Percentiles rank a stretch among this genome's conserved stretches.
Evolutionary conservation across 352 stramenopile genomes (phyloP).

Genomic region (Globisporangium nodosum): DNA sequence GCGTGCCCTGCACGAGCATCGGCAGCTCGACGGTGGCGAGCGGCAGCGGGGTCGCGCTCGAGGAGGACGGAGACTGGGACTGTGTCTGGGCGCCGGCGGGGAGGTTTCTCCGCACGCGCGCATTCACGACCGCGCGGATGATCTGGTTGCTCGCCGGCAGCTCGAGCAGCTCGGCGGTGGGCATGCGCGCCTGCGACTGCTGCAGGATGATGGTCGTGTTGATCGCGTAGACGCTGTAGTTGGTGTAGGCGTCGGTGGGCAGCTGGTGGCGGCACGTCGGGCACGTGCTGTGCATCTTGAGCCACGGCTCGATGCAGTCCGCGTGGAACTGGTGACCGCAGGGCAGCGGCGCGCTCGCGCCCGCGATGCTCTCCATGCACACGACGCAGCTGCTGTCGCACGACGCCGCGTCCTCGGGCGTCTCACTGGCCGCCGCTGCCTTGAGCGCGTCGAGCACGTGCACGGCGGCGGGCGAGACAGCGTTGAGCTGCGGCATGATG

Average conservation of each 20-base stretch:
- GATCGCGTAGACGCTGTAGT: constrained; percentile 87
- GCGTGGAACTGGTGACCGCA: constrained; percentile 79
- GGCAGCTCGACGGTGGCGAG: constrained; percentile 38
- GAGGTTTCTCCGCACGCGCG: constrained; percentile 62
- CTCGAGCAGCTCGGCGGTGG: constrained; percentile 69
- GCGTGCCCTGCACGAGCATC: constrained; percentile 41
- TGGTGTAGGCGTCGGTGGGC: constrained; percentile 69
- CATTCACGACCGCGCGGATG: constrained; percentile 83
- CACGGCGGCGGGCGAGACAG: constrained; percentile 64
- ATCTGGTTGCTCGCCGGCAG: constrained; percentile 81
- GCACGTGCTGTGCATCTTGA: constrained; percentile 73
- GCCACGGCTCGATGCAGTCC: constrained; percentile 71
- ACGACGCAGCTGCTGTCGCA: constrained; percentile 54
- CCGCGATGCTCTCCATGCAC: constrained; percentile 71
- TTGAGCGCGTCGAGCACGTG: constrained; percentile 61
- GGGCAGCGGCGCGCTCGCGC: constrained; percentile 53
- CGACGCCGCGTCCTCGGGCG: constrained; percentile 19
- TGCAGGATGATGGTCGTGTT: constrained; percentile 89
- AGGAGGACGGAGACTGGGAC: not conserved
- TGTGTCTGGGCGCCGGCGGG: constrained; percentile 2
- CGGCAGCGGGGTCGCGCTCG: constrained; percentile 17
- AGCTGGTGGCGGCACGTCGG: constrained; percentile 67
- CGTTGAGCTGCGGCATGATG: constrained; percentile 87
- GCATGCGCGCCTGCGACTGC: constrained; percentile 75
- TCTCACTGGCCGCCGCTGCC: constrained; percentile 24